Base-by-base conservation (phyloP, 148 eudicot species). In the Silene uniflora region DNA sequence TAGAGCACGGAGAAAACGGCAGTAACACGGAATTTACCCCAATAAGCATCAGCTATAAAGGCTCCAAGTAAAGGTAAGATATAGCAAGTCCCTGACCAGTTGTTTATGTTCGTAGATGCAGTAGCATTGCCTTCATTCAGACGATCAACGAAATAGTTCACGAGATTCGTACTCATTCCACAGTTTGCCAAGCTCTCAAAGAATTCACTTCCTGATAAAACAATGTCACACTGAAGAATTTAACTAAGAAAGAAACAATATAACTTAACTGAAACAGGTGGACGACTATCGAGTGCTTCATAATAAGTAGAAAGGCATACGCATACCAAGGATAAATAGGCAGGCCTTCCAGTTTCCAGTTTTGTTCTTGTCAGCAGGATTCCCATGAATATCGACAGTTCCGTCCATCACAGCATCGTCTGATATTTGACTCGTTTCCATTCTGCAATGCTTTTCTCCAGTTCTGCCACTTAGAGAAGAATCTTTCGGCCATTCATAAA, bases 11-110 rank as follows among this genome's bases (percentile, higher is more conserved):
- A 87, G 84, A 87, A 89, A 49, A 67, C 46, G 66, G 91, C 93
- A 80, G 86, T 89, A 32, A 89, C 88, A 88, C 85, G 83, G 63
- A 84, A 89, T 87, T 89, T 77, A 49, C 93, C 93, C 76, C 83
- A 67, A 73, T 81, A 89, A 52, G 93, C 83, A 80, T 89, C 93
- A 32, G 93, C 93, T 23, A 87, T 49, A 70, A 89, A 89, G 52
- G 93, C 91, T 27, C 93, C 93, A 29, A 89, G 70, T 77, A 89
- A 75, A 17, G 93, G 93, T 24, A 87, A 83, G 79, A 86, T 54
- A 62, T 86, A 87, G 85, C 89, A 87, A 4, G 93, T 89, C n/a
- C 93, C 93, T 5, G 91, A 87, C 91, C 93, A 89, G 73, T 86
- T 89, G 8, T 85, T 89, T 42, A 89, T 91, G 76, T 75, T 87